Conservation (phyloP, 768 basidiomycete genomes). For the Tulasnella sp. region DNA sequence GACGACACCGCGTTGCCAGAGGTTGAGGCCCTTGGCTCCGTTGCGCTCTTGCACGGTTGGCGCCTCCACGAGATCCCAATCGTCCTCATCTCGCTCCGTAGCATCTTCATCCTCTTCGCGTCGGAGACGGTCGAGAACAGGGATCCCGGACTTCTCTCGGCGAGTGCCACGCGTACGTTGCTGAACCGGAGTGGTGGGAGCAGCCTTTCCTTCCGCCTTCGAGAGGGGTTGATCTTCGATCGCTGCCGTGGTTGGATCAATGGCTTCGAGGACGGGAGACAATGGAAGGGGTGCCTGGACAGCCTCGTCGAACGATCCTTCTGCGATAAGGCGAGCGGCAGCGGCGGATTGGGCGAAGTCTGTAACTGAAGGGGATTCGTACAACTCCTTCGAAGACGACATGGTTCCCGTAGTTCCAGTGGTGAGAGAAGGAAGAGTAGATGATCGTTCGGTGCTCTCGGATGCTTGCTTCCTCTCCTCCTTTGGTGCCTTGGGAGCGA, state of each 20-base stretch:
- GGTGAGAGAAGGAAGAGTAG: background rate
- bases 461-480: constrained; percentile 29
- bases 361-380: background rate
- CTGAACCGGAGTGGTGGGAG: constrained; percentile 35
- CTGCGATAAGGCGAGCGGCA: background rate
- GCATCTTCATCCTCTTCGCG: constrained; percentile 44
- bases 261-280: constrained; percentile 20
- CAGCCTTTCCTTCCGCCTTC: constrained; percentile 31
- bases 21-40: constrained; percentile 69
- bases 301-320: constrained; percentile 9
- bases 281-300: constrained; percentile 1
- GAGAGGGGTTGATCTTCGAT: background rate
- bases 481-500: constrained; percentile 36
- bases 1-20: constrained; percentile 88
- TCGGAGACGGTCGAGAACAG: constrained; percentile 70
- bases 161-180: constrained; percentile 35
- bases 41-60: constrained; percentile 77
- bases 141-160: constrained; percentile 78
- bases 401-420: constrained; percentile 12
- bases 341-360: background rate
- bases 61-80: constrained; percentile 87
- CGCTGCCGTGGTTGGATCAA: background rate
- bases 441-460: background rate
- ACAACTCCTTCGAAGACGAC: constrained; percentile 4
- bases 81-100: constrained; percentile 62